phyloP scores from a whole-genome alignment of 2,329 filamentous ascomycete species.

The Neonectria punicea region DNA sequence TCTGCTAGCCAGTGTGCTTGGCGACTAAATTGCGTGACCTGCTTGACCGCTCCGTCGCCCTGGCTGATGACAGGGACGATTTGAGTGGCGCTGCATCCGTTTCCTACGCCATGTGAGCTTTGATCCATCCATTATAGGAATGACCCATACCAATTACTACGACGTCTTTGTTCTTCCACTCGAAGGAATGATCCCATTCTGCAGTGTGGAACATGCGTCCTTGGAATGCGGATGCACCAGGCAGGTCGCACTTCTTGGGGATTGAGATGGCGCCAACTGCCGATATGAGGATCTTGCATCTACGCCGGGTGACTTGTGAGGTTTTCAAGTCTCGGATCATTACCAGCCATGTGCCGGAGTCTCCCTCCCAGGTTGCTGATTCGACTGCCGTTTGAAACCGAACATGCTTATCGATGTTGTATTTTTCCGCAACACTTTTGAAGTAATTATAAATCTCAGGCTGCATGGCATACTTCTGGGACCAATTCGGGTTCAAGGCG shows the following conservation, averaged over 20 bases:
- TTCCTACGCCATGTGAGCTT: constrained; percentile 20
- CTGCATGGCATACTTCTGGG: constrained; percentile 39
- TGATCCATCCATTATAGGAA: fast-evolving
- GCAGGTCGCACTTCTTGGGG: constrained; percentile 36
- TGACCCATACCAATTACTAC: constrained; percentile 36
- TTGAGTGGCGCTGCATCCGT: constrained; percentile 44
- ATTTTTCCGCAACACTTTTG: constrained; percentile 30
- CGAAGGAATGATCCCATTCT: constrained; percentile 41
- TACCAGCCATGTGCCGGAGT: constrained; percentile 33
- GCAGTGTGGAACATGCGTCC: constrained; percentile 41
- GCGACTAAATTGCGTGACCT: constrained; percentile 59
- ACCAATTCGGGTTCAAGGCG: constrained; percentile 42
- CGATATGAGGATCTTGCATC: constrained; percentile 36
- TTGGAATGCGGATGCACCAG: constrained; percentile 31
- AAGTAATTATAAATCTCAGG: constrained; percentile 43
- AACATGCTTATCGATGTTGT: constrained; percentile 34
- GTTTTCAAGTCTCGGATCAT: constrained; percentile 27
- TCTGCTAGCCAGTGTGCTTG: constrained; percentile 59
- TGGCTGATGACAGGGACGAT: constrained; percentile 38
- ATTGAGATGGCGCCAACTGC: constrained; percentile 40
- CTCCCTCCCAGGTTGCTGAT: constrained; percentile 37
- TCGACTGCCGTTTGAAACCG: constrained; percentile 33
- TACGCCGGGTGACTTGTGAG: not conserved
- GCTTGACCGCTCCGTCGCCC: constrained; percentile 44
- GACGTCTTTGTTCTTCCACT: constrained; percentile 39